phyloP scores from a whole-genome alignment of 1,284 basidiomycete genomes.

The Porogramme epimiltina region DNA sequence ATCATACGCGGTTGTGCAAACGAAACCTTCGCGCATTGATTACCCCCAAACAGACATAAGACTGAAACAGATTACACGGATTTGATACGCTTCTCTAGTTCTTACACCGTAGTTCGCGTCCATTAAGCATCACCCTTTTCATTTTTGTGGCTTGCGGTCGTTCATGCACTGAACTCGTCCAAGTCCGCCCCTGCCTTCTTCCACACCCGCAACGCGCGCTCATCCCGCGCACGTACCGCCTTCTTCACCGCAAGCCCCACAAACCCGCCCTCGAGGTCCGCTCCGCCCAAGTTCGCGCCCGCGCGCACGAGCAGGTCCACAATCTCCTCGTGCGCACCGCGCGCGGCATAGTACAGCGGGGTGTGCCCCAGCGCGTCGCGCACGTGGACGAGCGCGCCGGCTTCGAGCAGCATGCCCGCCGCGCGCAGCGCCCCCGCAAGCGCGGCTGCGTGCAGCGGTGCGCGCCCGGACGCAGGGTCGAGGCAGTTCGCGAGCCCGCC shows the following conservation, averaged over 20 bases:
- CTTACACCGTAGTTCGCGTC: too few relatives aligned
- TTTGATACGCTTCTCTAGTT: too few relatives aligned
- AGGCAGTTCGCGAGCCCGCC: slow-evolving; percentile 73
- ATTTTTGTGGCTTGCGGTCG: too few relatives aligned
- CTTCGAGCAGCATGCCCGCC: slow-evolving; percentile 64
- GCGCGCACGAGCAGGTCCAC: slow-evolving; percentile 73
- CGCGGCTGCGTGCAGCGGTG: slow-evolving; percentile 82
- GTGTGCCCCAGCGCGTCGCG: slow-evolving; percentile 82
- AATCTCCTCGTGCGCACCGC: slow-evolving; percentile 60
- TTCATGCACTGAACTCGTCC: too few relatives aligned
- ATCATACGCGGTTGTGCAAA: too few relatives aligned
- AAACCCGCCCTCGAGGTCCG: slow-evolving; percentile 63
- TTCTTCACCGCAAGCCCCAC: slow-evolving; percentile 50
- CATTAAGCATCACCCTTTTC: too few relatives aligned
- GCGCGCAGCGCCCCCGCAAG: slow-evolving; percentile 64
- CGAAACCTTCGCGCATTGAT: too few relatives aligned
- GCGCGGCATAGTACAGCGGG: slow-evolving; percentile 78
- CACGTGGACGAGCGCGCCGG: slow-evolving; percentile 86
- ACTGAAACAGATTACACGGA: too few relatives aligned
- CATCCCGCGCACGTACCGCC: slow-evolving; percentile 47
- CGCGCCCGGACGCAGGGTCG: slow-evolving; percentile 68
- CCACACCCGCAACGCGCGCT: slow-evolving; percentile 53
- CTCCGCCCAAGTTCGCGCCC: slow-evolving; percentile 74
- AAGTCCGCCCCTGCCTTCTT: slow-evolving; percentile 39
- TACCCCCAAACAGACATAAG: too few relatives aligned